Evolutionary conservation across 768 basidiomycete genomes (phyloP), one percentile per base, ranked within the genome.

Genomic region (Coprinopsis sp.): DNA sequence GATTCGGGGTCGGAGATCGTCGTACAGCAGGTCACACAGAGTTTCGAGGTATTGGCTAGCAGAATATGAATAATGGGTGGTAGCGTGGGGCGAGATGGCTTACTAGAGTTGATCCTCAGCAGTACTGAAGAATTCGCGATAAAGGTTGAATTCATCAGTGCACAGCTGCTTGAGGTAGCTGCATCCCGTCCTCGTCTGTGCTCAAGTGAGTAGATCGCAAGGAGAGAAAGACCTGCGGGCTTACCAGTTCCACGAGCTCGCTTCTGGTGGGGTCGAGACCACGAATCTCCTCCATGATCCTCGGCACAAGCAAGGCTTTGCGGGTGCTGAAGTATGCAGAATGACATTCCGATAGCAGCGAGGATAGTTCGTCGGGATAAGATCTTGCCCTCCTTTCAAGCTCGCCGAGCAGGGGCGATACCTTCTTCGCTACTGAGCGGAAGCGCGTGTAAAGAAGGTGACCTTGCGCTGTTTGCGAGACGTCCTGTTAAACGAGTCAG

Each of bases 381-480:
- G 78, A 67, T 11, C 66, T 61, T 0, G 86, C 86, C 1, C 92
- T 76, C 7, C 85, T 74, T 64, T 96, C 93, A 18, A 98, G 78
- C 57, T 98, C 94, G 25, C 76, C 76, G 2, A 98, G 68, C 4
- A 97, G 74, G 1, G 91, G 89, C 0, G 82, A 71, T 1, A 96
- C 70, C 22, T 87, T 81, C 6, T 75, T 62, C 0, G 91, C 77
- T 1, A 91, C 77, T 14, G 80, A 78, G 29, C 71, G 69, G 65
- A 97, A 97, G 44, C 95, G 85, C 12, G 91, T 86, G 66, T 97
- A 98, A 1, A 98, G 71, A 4, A 98, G 77, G 55, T 93, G 90
- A 59, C 72, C 76, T 61, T 87, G 84, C 0, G 91, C 87, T 21
- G 87, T 88, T 25, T 76, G 65, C 5, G 91, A 89, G 37, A 94